Base-by-base conservation (phyloP, 768 basidiomycete species). In the Cyclocybe aegerita region DNA sequence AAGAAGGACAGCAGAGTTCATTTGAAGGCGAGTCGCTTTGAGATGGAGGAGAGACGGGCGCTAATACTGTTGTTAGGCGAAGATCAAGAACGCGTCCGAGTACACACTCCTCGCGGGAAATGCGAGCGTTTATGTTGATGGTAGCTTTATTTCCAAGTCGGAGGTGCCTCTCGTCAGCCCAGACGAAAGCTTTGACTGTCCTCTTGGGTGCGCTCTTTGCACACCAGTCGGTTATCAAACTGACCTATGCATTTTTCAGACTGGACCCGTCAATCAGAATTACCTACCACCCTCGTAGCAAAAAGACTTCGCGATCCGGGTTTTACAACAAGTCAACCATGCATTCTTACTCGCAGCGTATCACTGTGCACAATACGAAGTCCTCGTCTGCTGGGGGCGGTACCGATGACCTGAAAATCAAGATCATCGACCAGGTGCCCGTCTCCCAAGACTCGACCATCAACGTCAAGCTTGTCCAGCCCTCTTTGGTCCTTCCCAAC, bases 51-150 rank as follows among this genome's bases (percentile, higher is more conserved):
- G 4, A 16, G 44, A 14, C 10, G 1, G 9, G 9, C 9, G 14
- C 40, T 4, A 23, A 4, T 41, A 12, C 30, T 41, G 4, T 16
- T 33, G 23, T 29, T 41, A 71, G 71, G 70, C 72, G 8, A 66
- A 63, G 11, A 68, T 75, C 17, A 68, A 57, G 46, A 76, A 76
- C 46, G 55, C 64, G 0, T 72, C 71, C 0, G 71, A 73, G 23
- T 74, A 70, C 45, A 66, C 70, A 1, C 57, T 76, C 4, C 54
- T 74, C 3, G 36, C 35, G 1, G 74, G 74, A 0, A 43, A 31
- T 0, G 67, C 66, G 7, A 70, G 64, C 43, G 59, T 76, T 14
- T 74, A 72, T 38, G 67, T 76, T 1, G 70, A 76, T 48, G 70
- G 69, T 11, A 70, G 69, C 52, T 75, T 74, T 56, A 73, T 70